Evolutionary conservation across 2,329 filamentous ascomycete genomes (phyloP).

Genomic region (Chrysoporthe puriensis): DNA sequence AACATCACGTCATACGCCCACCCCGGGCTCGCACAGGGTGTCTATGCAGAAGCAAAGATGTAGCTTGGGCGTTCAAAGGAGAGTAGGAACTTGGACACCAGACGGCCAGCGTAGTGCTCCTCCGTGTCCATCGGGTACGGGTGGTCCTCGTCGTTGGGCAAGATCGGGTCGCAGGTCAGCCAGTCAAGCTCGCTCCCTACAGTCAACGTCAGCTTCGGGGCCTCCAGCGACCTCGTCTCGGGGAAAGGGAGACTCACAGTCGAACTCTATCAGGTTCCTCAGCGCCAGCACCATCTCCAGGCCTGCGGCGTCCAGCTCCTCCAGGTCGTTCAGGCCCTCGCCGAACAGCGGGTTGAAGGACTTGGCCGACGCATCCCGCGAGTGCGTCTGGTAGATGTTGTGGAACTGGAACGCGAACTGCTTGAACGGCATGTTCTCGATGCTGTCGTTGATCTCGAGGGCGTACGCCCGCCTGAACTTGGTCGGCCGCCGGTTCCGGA

Average conservation of each 20-base stretch:
- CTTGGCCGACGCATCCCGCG: slow-evolving; percentile 50
- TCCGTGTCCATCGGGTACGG: slow-evolving; percentile 53
- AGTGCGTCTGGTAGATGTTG: slow-evolving; percentile 62
- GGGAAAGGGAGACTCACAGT: slow-evolving; percentile 45
- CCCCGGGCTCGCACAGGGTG: slow-evolving; percentile 8
- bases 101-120: slow-evolving; percentile 55
- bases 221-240: not conserved
- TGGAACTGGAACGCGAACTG: slow-evolving; percentile 65
- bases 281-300: slow-evolving; percentile 51
- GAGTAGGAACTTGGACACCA: slow-evolving; percentile 58
- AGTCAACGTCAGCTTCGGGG: not conserved
- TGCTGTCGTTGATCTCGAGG: slow-evolving; percentile 51
- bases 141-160: slow-evolving; percentile 49
- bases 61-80: slow-evolving; percentile 56
- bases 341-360: slow-evolving; percentile 62
- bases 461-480: slow-evolving; percentile 48
- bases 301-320: slow-evolving; percentile 51
- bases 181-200: slow-evolving; percentile 47
- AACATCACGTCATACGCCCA: not conserved
- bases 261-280: slow-evolving; percentile 46
- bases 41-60: slow-evolving; percentile 44
- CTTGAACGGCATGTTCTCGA: slow-evolving; percentile 63
- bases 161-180: slow-evolving; percentile 50
- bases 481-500: slow-evolving; percentile 43
- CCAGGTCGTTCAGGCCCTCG: slow-evolving; percentile 43